These are phyloP conservation scores for Kwoniella sp. DNA, from an alignment of 768 basidiomycete species.

Conservation along the genomic window DNA sequence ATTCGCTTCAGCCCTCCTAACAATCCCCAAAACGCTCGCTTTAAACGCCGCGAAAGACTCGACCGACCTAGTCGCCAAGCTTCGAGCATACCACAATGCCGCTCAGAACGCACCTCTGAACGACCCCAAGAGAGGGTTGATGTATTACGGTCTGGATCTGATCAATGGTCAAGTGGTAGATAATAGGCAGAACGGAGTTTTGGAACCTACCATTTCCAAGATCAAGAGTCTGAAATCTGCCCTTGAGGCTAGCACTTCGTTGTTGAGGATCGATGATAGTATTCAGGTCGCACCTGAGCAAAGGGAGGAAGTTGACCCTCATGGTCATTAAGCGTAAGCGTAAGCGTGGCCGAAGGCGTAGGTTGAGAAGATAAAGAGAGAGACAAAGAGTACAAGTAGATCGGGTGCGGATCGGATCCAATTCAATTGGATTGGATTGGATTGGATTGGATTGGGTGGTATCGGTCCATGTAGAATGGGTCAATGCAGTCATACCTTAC, in stretches of 20 bases:
- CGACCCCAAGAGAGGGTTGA: constrained; percentile 84
- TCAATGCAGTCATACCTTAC: too few relatives aligned
- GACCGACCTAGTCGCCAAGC: constrained; percentile 92
- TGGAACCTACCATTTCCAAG: constrained; percentile 97
- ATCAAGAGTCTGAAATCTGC: constrained; percentile 96
- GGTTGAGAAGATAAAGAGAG: too few relatives aligned
- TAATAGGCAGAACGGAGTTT: constrained; percentile 86
- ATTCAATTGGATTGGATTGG: too few relatives aligned
- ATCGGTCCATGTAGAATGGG: too few relatives aligned
- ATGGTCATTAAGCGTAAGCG: constrained; percentile 50
- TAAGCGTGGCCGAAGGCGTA: background rate
- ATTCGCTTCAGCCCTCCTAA: constrained; percentile 85
- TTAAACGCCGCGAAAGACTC: constrained; percentile 99
- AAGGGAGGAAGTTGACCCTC: constrained; percentile 51
- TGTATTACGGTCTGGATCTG: constrained; percentile 93
- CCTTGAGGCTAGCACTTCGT: constrained; percentile 81
- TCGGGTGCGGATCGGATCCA: too few relatives aligned
- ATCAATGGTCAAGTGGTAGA: constrained; percentile 93
- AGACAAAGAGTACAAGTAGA: too few relatives aligned
- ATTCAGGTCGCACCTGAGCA: constrained; percentile 53
- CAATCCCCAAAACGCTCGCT: constrained; percentile 94
- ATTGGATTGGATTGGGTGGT: too few relatives aligned
- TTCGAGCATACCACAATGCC: constrained; percentile 94
- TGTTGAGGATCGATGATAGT: constrained; percentile 82
- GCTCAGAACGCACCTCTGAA: constrained; percentile 88